These are phyloP conservation scores for Westerdykella ornata DNA, from an alignment of 2,329 filamentous ascomycete species.

Conservation along the genomic window DNA sequence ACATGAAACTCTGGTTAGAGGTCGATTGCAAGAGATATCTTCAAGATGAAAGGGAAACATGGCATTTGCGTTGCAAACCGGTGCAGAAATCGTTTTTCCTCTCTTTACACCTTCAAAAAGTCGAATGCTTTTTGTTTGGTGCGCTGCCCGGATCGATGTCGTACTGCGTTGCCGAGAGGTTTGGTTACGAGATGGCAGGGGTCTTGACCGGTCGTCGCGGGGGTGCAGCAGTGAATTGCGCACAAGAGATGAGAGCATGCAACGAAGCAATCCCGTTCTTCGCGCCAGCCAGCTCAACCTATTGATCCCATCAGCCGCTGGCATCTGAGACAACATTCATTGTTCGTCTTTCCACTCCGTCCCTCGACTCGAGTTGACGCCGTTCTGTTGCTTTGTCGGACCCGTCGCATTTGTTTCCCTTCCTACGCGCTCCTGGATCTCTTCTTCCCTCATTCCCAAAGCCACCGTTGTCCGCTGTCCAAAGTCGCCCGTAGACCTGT, in stretches of 20 bases:
- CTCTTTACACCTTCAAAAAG: constrained; percentile 15
- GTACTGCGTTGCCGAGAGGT: constrained; percentile 25
- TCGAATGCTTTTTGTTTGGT: constrained; percentile 24
- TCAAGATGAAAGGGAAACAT: constrained; percentile 9
- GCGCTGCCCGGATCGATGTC: constrained; percentile 23
- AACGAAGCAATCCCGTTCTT: too few species aligned
- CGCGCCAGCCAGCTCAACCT: too few species aligned
- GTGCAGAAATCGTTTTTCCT: too few species aligned
- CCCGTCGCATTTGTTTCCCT: constrained; percentile 14
- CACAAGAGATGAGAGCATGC: constrained; percentile 14
- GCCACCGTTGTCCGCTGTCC: constrained; percentile 16
- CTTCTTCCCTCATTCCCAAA: constrained; percentile 8
- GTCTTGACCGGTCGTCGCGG: constrained; percentile 31
- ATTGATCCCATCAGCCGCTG: constrained; percentile 8
- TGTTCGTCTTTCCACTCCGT: constrained; percentile 24
- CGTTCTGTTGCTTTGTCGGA: constrained; percentile 18
- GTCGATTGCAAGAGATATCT: constrained; percentile 3
- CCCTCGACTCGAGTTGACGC: constrained; percentile 25
- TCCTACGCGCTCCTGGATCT: constrained; percentile 15
- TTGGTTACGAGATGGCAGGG: constrained; percentile 28
- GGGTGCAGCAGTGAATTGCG: constrained; percentile 29
- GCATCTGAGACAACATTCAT: constrained; percentile 15
- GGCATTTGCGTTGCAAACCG: too few species aligned
- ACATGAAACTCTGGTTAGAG: constrained; percentile 1
- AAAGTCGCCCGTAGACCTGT: constrained; percentile 17